Conservation (phyloP, 371 early-diverging fungal species). For the Batrachochytrium dendrobatidis region DNA sequence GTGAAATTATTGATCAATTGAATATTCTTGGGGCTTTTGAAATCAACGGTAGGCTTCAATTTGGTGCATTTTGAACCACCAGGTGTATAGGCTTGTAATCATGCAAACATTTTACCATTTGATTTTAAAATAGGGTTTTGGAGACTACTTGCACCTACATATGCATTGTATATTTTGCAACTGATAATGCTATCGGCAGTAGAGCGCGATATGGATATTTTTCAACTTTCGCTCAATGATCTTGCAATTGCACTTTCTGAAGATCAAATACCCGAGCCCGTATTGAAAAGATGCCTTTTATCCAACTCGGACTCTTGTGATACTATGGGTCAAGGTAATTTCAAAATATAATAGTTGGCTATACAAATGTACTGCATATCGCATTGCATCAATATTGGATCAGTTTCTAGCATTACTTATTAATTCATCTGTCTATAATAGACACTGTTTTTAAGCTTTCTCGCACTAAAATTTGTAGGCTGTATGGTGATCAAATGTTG, state of each 20-base stretch:
- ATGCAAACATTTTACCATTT: no score
- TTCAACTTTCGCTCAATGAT: neutral
- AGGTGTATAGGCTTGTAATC: no score
- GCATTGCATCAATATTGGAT: no score
- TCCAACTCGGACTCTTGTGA: constrained; percentile 31
- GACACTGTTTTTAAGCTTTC: constrained; percentile 10
- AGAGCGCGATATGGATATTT: neutral
- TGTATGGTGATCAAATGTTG: constrained; percentile 25
- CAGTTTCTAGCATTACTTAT: no score
- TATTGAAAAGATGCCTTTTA: constrained; percentile 26
- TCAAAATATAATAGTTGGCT: no score
- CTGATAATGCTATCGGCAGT: neutral
- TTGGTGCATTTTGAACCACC: no score
- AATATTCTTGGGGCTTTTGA: constrained; percentile 32
- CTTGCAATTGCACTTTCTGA: constrained; percentile 18
- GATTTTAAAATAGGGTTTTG: no score
- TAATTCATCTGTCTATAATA: neutral
- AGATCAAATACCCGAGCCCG: constrained; percentile 28
- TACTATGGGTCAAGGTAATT: neutral
- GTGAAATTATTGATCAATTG: constrained; percentile 36
- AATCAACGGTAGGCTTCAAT: constrained; percentile 29
- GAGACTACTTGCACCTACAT: neutral
- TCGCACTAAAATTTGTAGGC: constrained; percentile 16
- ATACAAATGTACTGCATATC: no score
- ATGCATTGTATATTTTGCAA: neutral